phyloP scores from a whole-genome alignment of 345 rosid species.

The Pugionium cornutum region DNA sequence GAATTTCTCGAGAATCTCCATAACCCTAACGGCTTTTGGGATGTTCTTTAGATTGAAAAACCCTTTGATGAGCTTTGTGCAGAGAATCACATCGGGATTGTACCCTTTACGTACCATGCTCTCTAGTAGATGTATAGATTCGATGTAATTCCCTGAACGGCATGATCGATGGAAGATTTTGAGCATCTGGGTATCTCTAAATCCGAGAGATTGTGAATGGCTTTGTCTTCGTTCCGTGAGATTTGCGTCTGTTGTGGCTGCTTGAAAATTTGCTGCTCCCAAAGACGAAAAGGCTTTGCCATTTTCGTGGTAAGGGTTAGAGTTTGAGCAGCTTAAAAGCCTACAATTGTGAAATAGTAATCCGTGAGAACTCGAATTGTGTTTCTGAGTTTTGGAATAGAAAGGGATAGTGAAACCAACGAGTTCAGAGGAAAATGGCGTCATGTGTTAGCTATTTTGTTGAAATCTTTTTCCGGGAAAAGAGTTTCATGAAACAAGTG shows the following conservation, averaged over 20 bases:
- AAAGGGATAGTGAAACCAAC: slow-evolving; percentile 40
- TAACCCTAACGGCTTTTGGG: slow-evolving; percentile 63
- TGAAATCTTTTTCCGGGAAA: background rate
- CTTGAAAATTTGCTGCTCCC: slow-evolving; percentile 23
- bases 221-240: slow-evolving; percentile 15
- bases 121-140: slow-evolving; percentile 74
- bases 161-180: slow-evolving; percentile 61
- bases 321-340: slow-evolving; percentile 28
- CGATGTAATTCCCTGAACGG: slow-evolving; percentile 58
- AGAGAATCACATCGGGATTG: slow-evolving; percentile 65
- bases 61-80: slow-evolving; percentile 82
- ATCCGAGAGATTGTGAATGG: slow-evolving; percentile 56
- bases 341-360: slow-evolving; percentile 1
- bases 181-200: slow-evolving; percentile 57
- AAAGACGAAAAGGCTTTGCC: slow-evolving; percentile 22
- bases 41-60: slow-evolving; percentile 55
- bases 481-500: slow-evolving; percentile 14
- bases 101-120: slow-evolving; percentile 59
- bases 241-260: slow-evolving; percentile 44
- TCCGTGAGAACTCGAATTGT: slow-evolving; percentile 12
- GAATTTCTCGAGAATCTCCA: slow-evolving; percentile 70
- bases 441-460: slow-evolving; percentile 10
- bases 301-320: slow-evolving; percentile 26
- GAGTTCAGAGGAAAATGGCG: slow-evolving; percentile 39
- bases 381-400: slow-evolving; percentile 36